Evolutionary conservation across 2,329 filamentous ascomycete species (phyloP), one percentile per base, ranked within the genome.

Genomic region (Penicillium sp.): DNA sequence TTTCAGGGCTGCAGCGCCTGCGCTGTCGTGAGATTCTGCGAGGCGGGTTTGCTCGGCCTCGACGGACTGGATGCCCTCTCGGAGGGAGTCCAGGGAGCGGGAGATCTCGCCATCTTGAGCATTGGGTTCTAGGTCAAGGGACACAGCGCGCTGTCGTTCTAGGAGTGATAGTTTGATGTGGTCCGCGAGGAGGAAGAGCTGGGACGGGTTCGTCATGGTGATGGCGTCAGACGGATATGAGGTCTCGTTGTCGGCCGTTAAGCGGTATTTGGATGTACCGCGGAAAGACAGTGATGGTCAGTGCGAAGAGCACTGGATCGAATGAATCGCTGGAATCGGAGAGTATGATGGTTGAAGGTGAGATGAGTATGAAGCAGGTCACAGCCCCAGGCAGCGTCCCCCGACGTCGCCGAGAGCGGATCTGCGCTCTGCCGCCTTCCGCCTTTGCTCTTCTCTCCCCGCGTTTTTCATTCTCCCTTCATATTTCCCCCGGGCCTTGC

Each of bases 91-190:
- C 46, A 99, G 79, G 2, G 92, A 96, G 46, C 90, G 84, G 14
- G 89, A 88, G 61, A 97, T 92, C 70, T 95, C 89, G 36, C 88
- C 87, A 75, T 96, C 91, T 72, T 96, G 90, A 18, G 86, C 85
- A 68, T 88, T 88, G 45, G 84, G 84, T 53, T 90, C 84, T 50
- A 96, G 82, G 61, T 90, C 86, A 40, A 96, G 81, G 13, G 85
- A 88, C 64, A 90, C 84, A 44, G 92, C 90, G 52, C 92, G 86
- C 75, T 95, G 87, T 52, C 92, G 86, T 77, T 97, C 94, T 24
- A 97, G 85, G 14, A 99, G 81, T 13, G 92, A 96, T 55, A 97
- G 84, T 75, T 97, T 96, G 79, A 97, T 89, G 74, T 97, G 92
- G 76, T 99, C 94, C 66, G 92, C 90, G 51, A 97, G 84, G 48